Evolutionary conservation across 495 filamentous ascomycete species (phyloP), one percentile per base, ranked within the genome.

Genomic region (Neurospora sublineolata): DNA sequence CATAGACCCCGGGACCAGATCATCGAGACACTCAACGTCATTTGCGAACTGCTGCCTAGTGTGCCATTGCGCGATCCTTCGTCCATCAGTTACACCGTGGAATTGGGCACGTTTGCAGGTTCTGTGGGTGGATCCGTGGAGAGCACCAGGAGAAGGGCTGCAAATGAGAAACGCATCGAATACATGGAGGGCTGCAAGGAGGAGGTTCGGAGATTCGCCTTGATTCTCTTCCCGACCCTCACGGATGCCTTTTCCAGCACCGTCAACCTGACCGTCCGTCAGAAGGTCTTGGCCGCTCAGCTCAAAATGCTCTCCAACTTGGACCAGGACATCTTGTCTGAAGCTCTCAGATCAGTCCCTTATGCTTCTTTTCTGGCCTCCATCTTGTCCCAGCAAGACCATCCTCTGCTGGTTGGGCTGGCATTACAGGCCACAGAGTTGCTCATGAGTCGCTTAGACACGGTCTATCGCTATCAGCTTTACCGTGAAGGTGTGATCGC

Each of bases 191-290:
- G 86, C 27, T 97, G 94, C 84, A 94, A 92, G 76, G 81, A 90
- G 11, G 91, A 97, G 79, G 86, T 98, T 37, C 92, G 91, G 76
- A 90, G 96, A 36, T 99, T 99, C 78, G 93, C 94, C 12, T 88
- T 95, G 72, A 94, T 99, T 68, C 83, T 99, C n/a, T 89, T 99
- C 72, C 96, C 96, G 5, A 99, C 96, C 18, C 84, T 99, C 42
- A 98, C 96, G 20, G 94, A 99, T 77, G 96, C 94, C 3, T 99
- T 95, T 77, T 97, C 95, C 3, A 98, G 95, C 80, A 99, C 96
- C 4, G 94, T 99, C 71, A 99, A 99, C 78, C 83, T 98, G n/a
- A 91, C 86, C 68, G 96, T 99, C 18, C 93, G 96, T n/a, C 93
- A 98, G 76, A 97, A 96, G 83, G 96, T 98, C 20, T 85, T 99